Evolutionary conservation across 495 filamentous ascomycete species (phyloP).

Genomic region (Talaromyces thailandensis): DNA sequence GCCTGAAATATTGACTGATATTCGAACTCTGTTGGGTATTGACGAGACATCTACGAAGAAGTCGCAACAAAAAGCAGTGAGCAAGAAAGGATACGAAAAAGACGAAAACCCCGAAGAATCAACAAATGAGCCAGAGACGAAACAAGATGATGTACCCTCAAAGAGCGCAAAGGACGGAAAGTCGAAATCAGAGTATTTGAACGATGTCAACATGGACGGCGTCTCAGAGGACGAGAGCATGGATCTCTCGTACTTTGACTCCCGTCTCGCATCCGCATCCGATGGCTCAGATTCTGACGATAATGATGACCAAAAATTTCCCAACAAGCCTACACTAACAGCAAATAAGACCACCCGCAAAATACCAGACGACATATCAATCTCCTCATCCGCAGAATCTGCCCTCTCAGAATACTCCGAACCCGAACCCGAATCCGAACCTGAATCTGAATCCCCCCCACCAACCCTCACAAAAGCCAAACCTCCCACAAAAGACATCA

Average conservation of each 20-base stretch:
- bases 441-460: conserved; percentile 28
- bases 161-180: conserved; percentile 10
- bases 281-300: conserved; percentile 33
- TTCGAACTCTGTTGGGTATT: conserved; percentile 54
- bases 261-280: conserved; percentile 45
- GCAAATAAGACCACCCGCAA: background rate
- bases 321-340: conserved; percentile 9
- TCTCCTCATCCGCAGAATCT: conserved; percentile 23
- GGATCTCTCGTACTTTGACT: conserved; percentile 40
- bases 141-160: conserved; percentile 11
- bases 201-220: conserved; percentile 12
- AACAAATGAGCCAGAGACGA: conserved; percentile 7
- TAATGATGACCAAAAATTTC: conserved; percentile 28
- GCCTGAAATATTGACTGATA: conserved; percentile 48
- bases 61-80: conserved; percentile 11
- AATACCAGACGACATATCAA: conserved; percentile 22
- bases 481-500: conserved; percentile 14
- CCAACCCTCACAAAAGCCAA: conserved; percentile 9
- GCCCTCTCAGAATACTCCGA: background rate
- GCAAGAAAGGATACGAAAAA: conserved; percentile 9
- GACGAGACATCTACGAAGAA: conserved; percentile 28
- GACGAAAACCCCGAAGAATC: conserved; percentile 8
- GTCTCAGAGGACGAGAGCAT: conserved; percentile 32
- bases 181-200: background rate
- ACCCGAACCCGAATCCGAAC: conserved; percentile 14